These are phyloP conservation scores for Golovinomyces cichoracearum DNA, from an alignment of 2,329 filamentous ascomycete species.

Conservation along the genomic window DNA sequence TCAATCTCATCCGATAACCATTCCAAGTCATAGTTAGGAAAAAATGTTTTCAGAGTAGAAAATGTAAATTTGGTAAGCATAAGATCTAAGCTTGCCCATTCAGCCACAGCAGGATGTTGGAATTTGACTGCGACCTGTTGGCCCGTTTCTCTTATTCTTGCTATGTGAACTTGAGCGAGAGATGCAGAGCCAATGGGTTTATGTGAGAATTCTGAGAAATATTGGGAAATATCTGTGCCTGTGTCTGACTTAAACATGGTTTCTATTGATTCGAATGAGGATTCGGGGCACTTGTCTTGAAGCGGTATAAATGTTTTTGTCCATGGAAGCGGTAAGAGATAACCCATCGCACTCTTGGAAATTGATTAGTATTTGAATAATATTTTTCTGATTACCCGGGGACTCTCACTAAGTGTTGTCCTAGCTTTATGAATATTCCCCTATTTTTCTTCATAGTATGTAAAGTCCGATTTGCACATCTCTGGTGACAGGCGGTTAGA, in stretches of 20 bases:
- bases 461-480: conserved; percentile 72
- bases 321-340: conserved; percentile 66
- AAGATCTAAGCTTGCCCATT: conserved; percentile 76
- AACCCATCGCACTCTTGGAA: conserved; percentile 69
- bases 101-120: conserved; percentile 68
- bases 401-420: conserved; percentile 51
- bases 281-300: conserved; percentile 86
- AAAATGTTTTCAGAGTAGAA: conserved; percentile 67
- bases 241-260: conserved; percentile 71
- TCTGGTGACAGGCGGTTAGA: conserved; percentile 64
- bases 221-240: conserved; percentile 47
- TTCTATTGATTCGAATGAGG: conserved; percentile 63
- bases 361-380: not conserved
- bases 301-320: conserved; percentile 85
- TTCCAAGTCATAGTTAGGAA: conserved; percentile 90
- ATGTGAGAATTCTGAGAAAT: conserved; percentile 62
- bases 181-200: conserved; percentile 78
- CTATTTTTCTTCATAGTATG: conserved; percentile 81
- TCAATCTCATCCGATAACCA: conserved; percentile 94
- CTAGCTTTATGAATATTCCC: conserved; percentile 93
- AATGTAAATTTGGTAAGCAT: conserved; percentile 74
- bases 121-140: conserved; percentile 88
- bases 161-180: conserved; percentile 79
- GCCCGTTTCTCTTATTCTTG: conserved; percentile 54
- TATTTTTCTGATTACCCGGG: not conserved